Conservation (phyloP, 2,329 filamentous ascomycete genomes). For the Paecilomyces variotii region DNA sequence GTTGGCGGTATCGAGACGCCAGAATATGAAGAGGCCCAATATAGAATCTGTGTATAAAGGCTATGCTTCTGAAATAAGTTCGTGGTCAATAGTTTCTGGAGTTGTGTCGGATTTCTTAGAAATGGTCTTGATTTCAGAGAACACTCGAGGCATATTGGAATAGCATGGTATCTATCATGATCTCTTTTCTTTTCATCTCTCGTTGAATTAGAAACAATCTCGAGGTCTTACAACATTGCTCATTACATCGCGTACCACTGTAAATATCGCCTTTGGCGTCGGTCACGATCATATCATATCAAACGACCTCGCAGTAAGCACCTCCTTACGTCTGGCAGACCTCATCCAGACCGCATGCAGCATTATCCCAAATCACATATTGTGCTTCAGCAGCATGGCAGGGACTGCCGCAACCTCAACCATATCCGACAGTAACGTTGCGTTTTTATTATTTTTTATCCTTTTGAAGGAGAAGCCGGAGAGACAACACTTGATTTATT, state of each 20-base stretch:
- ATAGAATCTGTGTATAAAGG: no score
- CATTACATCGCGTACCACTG: neutral
- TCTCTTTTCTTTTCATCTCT: conserved; percentile 7
- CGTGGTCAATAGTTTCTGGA: no score
- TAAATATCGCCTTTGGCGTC: neutral
- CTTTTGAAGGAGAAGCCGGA: neutral
- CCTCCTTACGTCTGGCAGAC: neutral
- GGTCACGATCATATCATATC: neutral
- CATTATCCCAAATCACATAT: neutral
- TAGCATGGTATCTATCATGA: conserved; percentile 25
- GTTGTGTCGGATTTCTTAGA: no score
- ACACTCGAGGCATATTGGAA: neutral
- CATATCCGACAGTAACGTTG: neutral
- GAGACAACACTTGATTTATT: neutral
- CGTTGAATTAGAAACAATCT: conserved; percentile 5
- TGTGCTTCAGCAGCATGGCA: neutral
- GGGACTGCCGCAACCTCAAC: neutral
- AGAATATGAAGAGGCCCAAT: no score
- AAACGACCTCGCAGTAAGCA: neutral
- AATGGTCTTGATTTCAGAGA: neutral
- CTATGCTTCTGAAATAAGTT: no score
- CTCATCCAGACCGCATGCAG: neutral
- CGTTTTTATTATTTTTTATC: neutral
- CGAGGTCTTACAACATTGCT: conserved; percentile 4
- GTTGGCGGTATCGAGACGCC: no score